Evolutionary conservation across 208 protist genomes (phyloP).

Genomic region (Crithidia mellificae): DNA sequence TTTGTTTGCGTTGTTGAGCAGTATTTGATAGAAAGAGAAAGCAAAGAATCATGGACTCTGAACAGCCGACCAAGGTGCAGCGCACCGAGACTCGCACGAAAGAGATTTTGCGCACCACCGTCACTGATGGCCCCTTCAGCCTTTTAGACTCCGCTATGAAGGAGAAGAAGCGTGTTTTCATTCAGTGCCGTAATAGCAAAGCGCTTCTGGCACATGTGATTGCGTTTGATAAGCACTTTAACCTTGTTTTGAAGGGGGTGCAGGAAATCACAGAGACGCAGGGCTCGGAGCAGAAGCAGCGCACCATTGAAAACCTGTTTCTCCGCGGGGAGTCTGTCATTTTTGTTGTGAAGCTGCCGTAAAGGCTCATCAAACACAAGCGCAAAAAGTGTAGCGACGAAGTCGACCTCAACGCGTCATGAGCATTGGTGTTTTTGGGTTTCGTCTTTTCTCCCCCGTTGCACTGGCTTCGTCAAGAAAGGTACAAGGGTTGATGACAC

Average conservation of each 20-base stretch:
- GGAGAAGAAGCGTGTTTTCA: conserved; percentile 93
- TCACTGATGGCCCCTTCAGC: conserved; percentile 78
- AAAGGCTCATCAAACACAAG: conserved; percentile 16
- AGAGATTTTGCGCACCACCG: conserved; percentile 55
- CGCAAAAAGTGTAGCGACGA: too few relatives aligned
- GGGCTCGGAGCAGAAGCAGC: conserved; percentile 96
- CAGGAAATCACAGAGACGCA: conserved; percentile 67
- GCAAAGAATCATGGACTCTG: too few relatives aligned
- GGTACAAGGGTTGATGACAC: too few relatives aligned
- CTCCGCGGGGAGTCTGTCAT: conserved; percentile 99
- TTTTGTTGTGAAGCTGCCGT: conserved; percentile 96
- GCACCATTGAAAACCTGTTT: conserved; percentile 98
- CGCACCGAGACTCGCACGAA: conserved; percentile 52
- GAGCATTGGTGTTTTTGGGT: too few relatives aligned
- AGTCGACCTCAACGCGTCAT: too few relatives aligned
- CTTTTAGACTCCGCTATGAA: conserved; percentile 81
- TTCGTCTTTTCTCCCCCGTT: too few relatives aligned
- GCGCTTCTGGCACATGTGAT: conserved; percentile 98
- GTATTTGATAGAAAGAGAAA: too few relatives aligned
- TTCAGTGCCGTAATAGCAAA: conserved; percentile 99
- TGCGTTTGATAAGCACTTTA: conserved; percentile 99
- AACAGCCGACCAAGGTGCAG: conserved; percentile 31
- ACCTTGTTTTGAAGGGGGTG: conserved; percentile 97
- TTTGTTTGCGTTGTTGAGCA: too few relatives aligned
- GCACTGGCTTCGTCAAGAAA: too few relatives aligned